Conservation (phyloP, 257 asterid genomes). For the Solanum chilense region DNA sequence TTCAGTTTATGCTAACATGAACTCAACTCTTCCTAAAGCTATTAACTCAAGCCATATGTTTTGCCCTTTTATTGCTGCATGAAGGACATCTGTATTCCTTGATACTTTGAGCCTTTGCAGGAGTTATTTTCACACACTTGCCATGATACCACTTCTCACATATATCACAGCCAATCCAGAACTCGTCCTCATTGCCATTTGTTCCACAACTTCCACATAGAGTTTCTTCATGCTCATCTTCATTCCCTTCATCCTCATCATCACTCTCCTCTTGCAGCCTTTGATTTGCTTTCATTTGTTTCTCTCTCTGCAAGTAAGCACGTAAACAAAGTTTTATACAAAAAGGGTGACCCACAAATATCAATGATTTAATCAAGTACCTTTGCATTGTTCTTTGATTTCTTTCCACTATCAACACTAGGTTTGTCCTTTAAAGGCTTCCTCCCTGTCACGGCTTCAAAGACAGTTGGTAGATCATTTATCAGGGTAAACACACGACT, state of each 20-base stretch:
- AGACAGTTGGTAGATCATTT: conserved; percentile 77
- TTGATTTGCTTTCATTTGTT: conserved; percentile 52
- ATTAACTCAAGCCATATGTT: conserved; percentile 14
- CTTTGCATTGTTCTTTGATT: conserved; percentile 75
- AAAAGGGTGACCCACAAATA: not conserved
- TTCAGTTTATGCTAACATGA: not conserved
- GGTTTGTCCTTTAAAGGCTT: conserved; percentile 78
- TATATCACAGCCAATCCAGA: conserved; percentile 90
- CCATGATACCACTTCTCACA: conserved; percentile 92
- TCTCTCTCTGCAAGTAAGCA: conserved; percentile 24
- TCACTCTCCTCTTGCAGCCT: conserved; percentile 50
- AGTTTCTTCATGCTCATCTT: conserved; percentile 78
- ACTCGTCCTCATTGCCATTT: conserved; percentile 67
- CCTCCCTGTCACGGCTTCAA: conserved; percentile 76
- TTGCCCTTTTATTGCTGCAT: conserved; percentile 60
- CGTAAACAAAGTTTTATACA: conserved; percentile 24
- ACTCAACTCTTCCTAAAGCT: not conserved
- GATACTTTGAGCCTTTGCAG: conserved; percentile 82
- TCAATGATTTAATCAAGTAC: conserved; percentile 11
- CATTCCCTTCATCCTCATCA: conserved; percentile 41
- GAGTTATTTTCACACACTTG: conserved; percentile 87
- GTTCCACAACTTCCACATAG: conserved; percentile 86
- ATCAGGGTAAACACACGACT: conserved; percentile 79
- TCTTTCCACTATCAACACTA: conserved; percentile 83
- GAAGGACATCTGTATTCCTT: conserved; percentile 91